Evolutionary conservation across 352 stramenopile genomes (phyloP), one percentile per base, ranked within the genome.

Genomic region (Phytophthora pisi): DNA sequence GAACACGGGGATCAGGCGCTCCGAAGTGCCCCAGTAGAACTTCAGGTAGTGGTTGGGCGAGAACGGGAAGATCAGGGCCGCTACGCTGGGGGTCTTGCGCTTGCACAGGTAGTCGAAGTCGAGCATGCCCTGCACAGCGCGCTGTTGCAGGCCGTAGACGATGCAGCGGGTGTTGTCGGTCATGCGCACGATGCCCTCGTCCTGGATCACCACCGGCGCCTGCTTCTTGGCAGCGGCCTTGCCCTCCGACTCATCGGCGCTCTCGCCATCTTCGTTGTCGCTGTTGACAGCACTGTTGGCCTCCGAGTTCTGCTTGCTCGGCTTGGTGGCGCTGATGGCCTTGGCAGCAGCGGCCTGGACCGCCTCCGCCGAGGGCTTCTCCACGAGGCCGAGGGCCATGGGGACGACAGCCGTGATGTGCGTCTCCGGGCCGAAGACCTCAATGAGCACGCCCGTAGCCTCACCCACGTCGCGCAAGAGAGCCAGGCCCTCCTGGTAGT

Each of bases 41-140:
- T 98, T 94, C 24, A 96, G 78, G 82, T 98, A 98, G 82, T 99
- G 96, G 82, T 98, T 98, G 11, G 93, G 89, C 59, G 86, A 91
- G 80, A 98, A 98, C 52, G 95, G 96, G 80, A 98, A 98, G 61
- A 98, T 96, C 68, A 98, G 85, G 5, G 90, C 91, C 49, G 96
- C 96, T 31, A 99, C 97, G 55, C 89, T 98, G 13, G 97, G 97
- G 38, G 88, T 97, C 68, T 94, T 84, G 45, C 97, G 89, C 72
- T 98, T 98, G 84, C 97, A 99, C 72, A 99, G 86, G 73, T 97
- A 99, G 78, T 99, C 97, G 65, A 99, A 99, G 78, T 99, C 97
- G 28, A 99, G 83, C 97, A 99, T 99, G 28, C 95, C 96, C 73
- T 99, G 96, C 57, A 98, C 95, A 13, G 94, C 93, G 36, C 89